Conservation (phyloP, 2,329 filamentous ascomycete genomes). For the Ophiostoma perfectum region DNA sequence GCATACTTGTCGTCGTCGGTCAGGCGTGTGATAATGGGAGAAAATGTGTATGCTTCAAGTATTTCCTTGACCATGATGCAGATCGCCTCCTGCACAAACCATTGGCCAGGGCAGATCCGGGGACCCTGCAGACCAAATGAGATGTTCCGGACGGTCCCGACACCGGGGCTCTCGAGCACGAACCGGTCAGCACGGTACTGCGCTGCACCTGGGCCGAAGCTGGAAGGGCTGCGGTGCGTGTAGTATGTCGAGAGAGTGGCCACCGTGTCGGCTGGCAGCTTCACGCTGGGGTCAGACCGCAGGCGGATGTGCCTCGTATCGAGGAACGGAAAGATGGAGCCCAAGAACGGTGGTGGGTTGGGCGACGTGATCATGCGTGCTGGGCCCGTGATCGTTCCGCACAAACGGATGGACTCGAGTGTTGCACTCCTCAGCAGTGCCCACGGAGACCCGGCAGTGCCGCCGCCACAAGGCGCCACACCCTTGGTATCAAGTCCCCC, state of each 20-base stretch:
- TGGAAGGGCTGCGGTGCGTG: background rate
- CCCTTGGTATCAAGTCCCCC: background rate
- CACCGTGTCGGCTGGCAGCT: background rate
- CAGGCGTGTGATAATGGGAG: background rate
- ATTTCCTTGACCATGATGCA: slow-evolving; percentile 21
- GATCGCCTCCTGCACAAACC: slow-evolving; percentile 21
- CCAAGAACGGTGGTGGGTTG: background rate
- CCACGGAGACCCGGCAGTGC: slow-evolving; percentile 18
- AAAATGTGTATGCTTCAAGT: slow-evolving; percentile 17
- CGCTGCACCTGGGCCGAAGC: background rate
- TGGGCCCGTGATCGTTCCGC: slow-evolving; percentile 17
- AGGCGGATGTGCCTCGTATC: background rate
- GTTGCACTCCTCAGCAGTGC: slow-evolving; percentile 18
- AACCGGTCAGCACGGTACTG: background rate
- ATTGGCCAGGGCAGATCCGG: slow-evolving; percentile 20
- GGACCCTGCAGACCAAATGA: slow-evolving; percentile 21
- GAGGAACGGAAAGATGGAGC: background rate
- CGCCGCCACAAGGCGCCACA: background rate
- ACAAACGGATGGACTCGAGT: slow-evolving; percentile 22
- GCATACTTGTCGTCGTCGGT: background rate
- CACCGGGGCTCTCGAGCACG: background rate
- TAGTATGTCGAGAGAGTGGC: background rate
- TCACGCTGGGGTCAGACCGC: background rate
- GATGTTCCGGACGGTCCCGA: slow-evolving; percentile 12
- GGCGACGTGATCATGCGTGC: slow-evolving; percentile 1